Conservation (phyloP, 2,329 filamentous ascomycete species). For the Aspergillus tamarii region DNA sequence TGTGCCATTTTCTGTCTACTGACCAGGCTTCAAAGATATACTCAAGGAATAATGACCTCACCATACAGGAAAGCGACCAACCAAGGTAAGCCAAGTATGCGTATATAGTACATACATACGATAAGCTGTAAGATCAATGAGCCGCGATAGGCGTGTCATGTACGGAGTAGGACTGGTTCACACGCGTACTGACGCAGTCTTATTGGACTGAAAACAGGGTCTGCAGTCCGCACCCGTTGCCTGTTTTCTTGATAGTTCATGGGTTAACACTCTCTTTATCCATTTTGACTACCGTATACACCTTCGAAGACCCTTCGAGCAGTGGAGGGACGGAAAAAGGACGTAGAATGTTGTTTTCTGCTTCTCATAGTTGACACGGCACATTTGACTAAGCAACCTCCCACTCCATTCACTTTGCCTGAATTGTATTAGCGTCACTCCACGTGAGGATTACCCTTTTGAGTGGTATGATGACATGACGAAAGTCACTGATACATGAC, state of each 20-base stretch:
- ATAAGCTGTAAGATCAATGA: neutral
- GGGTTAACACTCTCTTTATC: too few relatives aligned
- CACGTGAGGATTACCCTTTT: slow-evolving; percentile 11
- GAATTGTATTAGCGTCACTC: neutral
- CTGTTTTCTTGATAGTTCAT: neutral
- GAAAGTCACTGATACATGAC: neutral
- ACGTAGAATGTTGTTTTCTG: neutral
- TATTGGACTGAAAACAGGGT: neutral
- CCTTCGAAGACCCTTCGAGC: neutral
- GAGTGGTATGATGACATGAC: neutral
- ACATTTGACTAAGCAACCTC: neutral
- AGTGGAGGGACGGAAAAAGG: too few relatives aligned
- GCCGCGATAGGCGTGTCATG: slow-evolving; percentile 6
- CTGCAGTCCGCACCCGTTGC: neutral
- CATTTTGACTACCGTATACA: neutral
- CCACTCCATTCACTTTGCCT: neutral
- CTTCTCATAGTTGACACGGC: neutral
- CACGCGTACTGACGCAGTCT: neutral
- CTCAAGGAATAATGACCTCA: neutral
- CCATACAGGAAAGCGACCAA: neutral
- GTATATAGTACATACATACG: neutral
- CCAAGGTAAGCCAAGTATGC: neutral
- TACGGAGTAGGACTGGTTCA: neutral
- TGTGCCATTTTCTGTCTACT: neutral
- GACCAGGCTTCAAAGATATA: neutral